Percentiles rank a stretch among this genome's conserved stretches.
phyloP scores from a whole-genome alignment of 345 rosid genomes.

The Balakata baccata region DNA sequence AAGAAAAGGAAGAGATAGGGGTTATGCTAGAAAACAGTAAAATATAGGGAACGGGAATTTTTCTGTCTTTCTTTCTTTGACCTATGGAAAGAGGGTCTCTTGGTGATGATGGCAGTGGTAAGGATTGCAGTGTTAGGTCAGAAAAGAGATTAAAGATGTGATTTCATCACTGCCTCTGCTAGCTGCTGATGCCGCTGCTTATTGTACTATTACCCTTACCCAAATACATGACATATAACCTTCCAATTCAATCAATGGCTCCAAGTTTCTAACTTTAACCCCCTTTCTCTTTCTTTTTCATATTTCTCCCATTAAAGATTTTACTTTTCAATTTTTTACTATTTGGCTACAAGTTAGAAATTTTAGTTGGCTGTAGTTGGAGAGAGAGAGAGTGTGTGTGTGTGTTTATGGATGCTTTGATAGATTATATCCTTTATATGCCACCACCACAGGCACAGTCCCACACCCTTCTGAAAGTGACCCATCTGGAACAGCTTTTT shows the following conservation, averaged over 20 bases:
- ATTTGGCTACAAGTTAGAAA: slow-evolving; percentile 8
- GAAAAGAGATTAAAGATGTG: slow-evolving; percentile 47
- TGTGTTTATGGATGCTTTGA: slow-evolving; percentile 15
- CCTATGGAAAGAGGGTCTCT: slow-evolving; percentile 20
- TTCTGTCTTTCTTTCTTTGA: slow-evolving; percentile 8
- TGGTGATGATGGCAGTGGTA: slow-evolving; percentile 33
- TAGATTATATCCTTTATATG: slow-evolving; percentile 28
- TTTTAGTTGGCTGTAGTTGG: slow-evolving; percentile 9
- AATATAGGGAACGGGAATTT: slow-evolving; percentile 32
- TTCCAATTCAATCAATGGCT: neutral
- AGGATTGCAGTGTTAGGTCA: slow-evolving; percentile 51
- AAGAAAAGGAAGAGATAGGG: neutral
- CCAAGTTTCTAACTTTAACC: slow-evolving; percentile 8
- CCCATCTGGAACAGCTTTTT: slow-evolving; percentile 31
- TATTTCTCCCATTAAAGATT: neutral
- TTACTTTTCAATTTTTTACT: slow-evolving; percentile 3
- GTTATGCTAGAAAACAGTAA: slow-evolving; percentile 19
- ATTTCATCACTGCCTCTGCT: slow-evolving; percentile 38
- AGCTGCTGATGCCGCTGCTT: slow-evolving; percentile 33
- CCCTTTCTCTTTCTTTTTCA: neutral
- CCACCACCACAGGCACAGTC: slow-evolving; percentile 36
- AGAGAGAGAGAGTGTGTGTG: neutral
- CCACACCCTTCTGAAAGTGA: slow-evolving; percentile 35
- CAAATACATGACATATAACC: neutral
- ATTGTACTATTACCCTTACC: slow-evolving; percentile 18